Percentiles rank a stretch among this genome's conserved stretches.
Evolutionary conservation across 208 protist genomes (phyloP).

Genomic region (Vickermania spadyakhi): DNA sequence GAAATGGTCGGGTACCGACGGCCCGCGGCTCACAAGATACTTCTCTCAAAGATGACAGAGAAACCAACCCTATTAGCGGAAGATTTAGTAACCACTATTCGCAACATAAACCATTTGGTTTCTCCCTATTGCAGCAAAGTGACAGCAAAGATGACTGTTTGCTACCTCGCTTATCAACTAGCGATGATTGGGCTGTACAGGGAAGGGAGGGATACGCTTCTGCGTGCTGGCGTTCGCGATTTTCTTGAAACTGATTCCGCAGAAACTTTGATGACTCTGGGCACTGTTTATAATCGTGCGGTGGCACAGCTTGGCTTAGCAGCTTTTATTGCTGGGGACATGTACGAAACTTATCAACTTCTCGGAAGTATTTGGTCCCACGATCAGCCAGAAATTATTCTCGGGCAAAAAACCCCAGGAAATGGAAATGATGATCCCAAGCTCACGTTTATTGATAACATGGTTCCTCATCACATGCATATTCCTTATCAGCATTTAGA

Average conservation of each 20-base stretch:
- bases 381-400: conserved; percentile 37
- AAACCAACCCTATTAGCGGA: conserved; percentile 26
- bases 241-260: conserved; percentile 14
- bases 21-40: conserved; percentile 57
- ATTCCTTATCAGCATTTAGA: conserved; percentile 65
- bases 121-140: conserved; percentile 21
- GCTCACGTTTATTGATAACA: conserved; percentile 45
- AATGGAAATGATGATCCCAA: conserved; percentile 36
- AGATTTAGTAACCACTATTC: conserved; percentile 52
- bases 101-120: conserved; percentile 34
- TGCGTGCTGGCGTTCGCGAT: conserved; percentile 42
- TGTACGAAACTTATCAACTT: conserved; percentile 48
- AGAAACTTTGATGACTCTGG: conserved; percentile 14
- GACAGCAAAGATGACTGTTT: conserved; percentile 22
- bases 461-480: conserved; percentile 39
- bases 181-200: conserved; percentile 61
- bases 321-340: conserved; percentile 61
- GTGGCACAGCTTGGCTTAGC: conserved; percentile 75
- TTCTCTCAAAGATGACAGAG: conserved; percentile 26
- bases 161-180: conserved; percentile 71
- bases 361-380: conserved; percentile 51
- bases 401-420: conserved; percentile 44
- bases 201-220: conserved; percentile 60
- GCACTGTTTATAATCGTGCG: conserved; percentile 69
- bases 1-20: conserved; percentile 53